These are phyloP conservation scores for Selaginella moellendorffii DNA, from an alignment of 75 land plant species.

Conservation along the genomic window DNA sequence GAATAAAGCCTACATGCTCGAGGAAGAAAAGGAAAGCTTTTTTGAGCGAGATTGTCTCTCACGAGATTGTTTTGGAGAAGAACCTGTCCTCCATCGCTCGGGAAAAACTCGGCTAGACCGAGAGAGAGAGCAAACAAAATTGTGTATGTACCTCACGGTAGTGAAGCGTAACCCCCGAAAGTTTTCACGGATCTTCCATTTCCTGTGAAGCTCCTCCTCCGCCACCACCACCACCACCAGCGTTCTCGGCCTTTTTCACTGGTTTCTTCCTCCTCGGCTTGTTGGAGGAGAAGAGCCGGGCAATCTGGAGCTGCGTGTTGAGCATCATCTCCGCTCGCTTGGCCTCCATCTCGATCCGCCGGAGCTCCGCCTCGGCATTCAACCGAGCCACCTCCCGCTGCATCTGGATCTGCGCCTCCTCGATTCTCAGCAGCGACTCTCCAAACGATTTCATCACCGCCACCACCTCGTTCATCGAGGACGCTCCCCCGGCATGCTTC, in stretches of 20 bases:
- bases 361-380: conserved; percentile 40
- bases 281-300: conserved; percentile 29
- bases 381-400: conserved; percentile 29
- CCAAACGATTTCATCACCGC: conserved; percentile 41
- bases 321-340: conserved; percentile 55
- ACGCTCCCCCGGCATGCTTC: background rate
- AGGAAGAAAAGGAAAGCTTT: too few relatives aligned
- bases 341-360: conserved; percentile 42
- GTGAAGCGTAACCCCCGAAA: too few relatives aligned
- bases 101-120: too few relatives aligned
- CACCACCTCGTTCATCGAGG: conserved; percentile 19
- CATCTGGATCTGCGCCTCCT: conserved; percentile 37
- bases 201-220: too few relatives aligned
- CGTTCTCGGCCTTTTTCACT: conserved; percentile 5
- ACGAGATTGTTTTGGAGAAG: too few relatives aligned
- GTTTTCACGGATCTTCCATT: too few relatives aligned
- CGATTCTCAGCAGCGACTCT: conserved; percentile 31
- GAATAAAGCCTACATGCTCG: too few relatives aligned
- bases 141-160: too few relatives aligned
- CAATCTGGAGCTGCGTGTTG: conserved; percentile 52
- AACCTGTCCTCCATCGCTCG: too few relatives aligned
- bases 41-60: too few relatives aligned
- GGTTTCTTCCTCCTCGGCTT: background rate
- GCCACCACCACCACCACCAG: conserved; percentile 7
- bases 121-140: too few relatives aligned